Percentiles rank a stretch among this genome's conserved stretches.
These are phyloP conservation scores for Gracilaria caudata DNA, from an alignment of 23 red algal species.

Conservation along the genomic window DNA sequence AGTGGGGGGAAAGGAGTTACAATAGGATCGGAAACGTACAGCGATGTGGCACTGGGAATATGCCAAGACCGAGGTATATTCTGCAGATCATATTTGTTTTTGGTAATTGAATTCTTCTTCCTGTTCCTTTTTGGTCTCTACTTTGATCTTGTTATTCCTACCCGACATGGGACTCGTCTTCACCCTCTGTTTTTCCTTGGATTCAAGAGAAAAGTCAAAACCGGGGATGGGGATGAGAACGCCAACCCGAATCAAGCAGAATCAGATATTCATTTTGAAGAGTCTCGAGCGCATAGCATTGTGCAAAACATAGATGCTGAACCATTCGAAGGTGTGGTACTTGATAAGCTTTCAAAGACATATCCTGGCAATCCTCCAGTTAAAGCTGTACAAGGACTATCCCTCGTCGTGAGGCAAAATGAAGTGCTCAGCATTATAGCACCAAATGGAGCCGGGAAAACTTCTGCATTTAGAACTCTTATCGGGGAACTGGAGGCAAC, in stretches of 20 bases:
- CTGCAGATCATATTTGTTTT: conserved; percentile 75
- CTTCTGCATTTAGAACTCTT: conserved; percentile 75
- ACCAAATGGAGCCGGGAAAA: conserved; percentile 87
- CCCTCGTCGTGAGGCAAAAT: conserved; percentile 63
- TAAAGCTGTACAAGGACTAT: conserved; percentile 73
- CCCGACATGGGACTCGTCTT: conserved; percentile 50
- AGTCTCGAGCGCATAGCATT: conserved; percentile 38
- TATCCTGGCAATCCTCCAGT: conserved; percentile 77
- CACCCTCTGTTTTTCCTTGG: conserved; percentile 89
- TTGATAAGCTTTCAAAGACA: conserved; percentile 68
- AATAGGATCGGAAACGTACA: conserved; percentile 40
- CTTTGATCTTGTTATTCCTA: conserved; percentile 85
- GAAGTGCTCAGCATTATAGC: conserved; percentile 83
- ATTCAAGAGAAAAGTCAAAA: conserved; percentile 35
- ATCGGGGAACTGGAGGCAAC: conserved; percentile 74
- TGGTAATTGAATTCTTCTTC: conserved; percentile 67
- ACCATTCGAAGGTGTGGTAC: conserved; percentile 55
- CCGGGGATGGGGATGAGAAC: not conserved
- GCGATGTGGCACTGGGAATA: conserved; percentile 75
- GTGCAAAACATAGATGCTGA: conserved; percentile 34
- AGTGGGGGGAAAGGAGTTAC: conserved; percentile 60
- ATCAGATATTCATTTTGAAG: conserved; percentile 59
- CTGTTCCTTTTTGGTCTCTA: conserved; percentile 79
- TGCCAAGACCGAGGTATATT: conserved; percentile 73
- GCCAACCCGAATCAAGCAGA: not conserved